Percentiles rank a stretch among this genome's conserved stretches.
phyloP scores from a whole-genome alignment of 768 basidiomycete species.

The Rossbeevera mucosa region DNA sequence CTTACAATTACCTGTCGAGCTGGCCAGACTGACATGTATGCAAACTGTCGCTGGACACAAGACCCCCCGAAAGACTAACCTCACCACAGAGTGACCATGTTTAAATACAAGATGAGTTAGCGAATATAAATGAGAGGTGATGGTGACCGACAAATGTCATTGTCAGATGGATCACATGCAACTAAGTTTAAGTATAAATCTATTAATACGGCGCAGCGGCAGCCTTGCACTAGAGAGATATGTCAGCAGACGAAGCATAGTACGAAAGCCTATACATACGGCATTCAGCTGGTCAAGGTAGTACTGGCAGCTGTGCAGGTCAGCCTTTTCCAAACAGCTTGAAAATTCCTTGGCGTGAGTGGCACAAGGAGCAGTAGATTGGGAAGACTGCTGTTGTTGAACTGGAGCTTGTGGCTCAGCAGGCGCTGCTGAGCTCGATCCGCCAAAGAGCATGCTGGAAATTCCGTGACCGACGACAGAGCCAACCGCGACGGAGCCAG shows the following conservation, averaged over 20 bases:
- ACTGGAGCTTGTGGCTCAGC: conserved; percentile 49
- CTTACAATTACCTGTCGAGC: background rate
- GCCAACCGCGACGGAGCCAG: conserved; percentile 85
- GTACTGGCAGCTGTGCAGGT: conserved; percentile 75
- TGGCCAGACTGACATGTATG: too few relatives aligned
- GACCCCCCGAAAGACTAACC: background rate
- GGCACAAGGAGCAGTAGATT: conserved; percentile 53
- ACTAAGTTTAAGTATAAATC: conserved; percentile 3
- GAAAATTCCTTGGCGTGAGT: conserved; percentile 86
- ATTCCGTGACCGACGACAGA: conserved; percentile 89
- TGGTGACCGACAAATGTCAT: conserved; percentile 7
- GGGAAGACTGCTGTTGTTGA: conserved; percentile 41
- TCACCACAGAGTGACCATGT: background rate
- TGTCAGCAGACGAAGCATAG: conserved; percentile 6
- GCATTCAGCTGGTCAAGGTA: conserved; percentile 88
- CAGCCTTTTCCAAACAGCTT: conserved; percentile 77
- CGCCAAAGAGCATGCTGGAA: conserved; percentile 85
- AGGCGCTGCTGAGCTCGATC: conserved; percentile 42
- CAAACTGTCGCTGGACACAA: background rate
- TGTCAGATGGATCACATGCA: conserved; percentile 5
- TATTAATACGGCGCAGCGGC: conserved; percentile 58
- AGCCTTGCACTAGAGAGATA: conserved; percentile 57
- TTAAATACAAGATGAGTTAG: background rate
- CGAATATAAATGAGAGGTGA: conserved; percentile 5
- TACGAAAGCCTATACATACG: conserved; percentile 41